phyloP scores from a whole-genome alignment of 768 basidiomycete species.

The Lactarius pseudohatsudake region DNA sequence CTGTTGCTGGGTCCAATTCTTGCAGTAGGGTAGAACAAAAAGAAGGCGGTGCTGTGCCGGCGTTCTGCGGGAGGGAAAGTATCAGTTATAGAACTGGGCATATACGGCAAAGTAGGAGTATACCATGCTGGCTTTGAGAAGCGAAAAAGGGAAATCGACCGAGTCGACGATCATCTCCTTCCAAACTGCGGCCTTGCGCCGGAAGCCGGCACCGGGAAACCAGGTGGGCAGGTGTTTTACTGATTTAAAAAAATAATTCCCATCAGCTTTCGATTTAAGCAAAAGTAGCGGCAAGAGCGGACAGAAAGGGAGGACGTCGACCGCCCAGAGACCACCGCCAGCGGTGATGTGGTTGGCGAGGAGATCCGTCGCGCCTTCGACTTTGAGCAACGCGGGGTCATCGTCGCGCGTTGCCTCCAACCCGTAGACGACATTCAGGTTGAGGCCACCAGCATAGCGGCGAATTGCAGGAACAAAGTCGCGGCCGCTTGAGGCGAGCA shows the following conservation, averaged over 20 bases:
- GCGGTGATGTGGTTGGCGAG: conserved; percentile 47
- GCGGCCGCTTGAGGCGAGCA: conserved; percentile 21
- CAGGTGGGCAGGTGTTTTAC: conserved; percentile 61
- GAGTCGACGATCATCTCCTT: conserved; percentile 63
- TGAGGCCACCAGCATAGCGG: conserved; percentile 28
- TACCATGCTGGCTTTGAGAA: conserved; percentile 58
- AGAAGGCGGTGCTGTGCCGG: conserved; percentile 41
- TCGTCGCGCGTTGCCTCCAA: conserved; percentile 45
- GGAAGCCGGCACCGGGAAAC: conserved; percentile 69
- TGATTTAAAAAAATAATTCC: not conserved
- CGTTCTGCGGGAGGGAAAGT: conserved; percentile 31
- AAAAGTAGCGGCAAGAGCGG: conserved; percentile 31
- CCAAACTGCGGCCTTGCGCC: conserved; percentile 58
- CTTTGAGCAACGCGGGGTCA: conserved; percentile 44
- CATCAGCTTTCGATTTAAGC: not conserved
- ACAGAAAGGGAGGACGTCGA: conserved; percentile 42
- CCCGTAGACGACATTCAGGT: conserved; percentile 56
- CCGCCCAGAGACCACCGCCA: conserved; percentile 45
- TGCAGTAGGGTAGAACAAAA: conserved; percentile 56
- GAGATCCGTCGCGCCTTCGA: conserved; percentile 43
- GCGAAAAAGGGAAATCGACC: conserved; percentile 61
- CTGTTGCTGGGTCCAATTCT: conserved; percentile 38
- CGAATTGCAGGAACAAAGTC: conserved; percentile 26
- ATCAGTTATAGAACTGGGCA: conserved; percentile 40
- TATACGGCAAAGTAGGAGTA: conserved; percentile 35